Base-by-base conservation (phyloP, 2,329 filamentous ascomycete species). In the Pyrenochaeta sp. region DNA sequence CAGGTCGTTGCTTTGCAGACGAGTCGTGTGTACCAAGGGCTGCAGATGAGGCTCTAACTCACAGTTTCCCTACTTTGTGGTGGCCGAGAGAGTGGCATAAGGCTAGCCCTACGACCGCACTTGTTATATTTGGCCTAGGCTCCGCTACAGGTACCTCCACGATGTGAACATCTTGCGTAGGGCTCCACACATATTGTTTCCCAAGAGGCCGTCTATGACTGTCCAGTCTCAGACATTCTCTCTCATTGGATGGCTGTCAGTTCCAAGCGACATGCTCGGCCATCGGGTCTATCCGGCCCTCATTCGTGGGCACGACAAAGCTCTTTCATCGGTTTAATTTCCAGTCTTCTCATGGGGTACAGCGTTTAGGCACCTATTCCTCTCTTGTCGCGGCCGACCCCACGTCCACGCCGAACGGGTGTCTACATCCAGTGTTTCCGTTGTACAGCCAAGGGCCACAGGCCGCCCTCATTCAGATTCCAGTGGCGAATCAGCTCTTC, bases 401-500 rank as follows among this genome's bases (percentile, higher is more conserved):
- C 52, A 55, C 58, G 49, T 50, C 15, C 25, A 42, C 37, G 42
- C 25, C 30, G 36, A 43, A 37, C 24, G 50, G 51, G 43, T 32
- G n/a, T 57, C 43, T 42, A 19, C 45, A 24, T 58, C 32, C 37
- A 24, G 43, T 42, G 34, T 37, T 44, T 48, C 22, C 43, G 52
- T 54, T 45, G 54, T 55, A 30, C 37, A 63, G 59, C 66, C 65
- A 68, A 68, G 61, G 40, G 47, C 42, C 19, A 59, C 50, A 58
- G 45, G 56, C 56, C 58, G 47, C 57, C 42, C 56, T 47, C 54
- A 59, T 52, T 24, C 54, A 44, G 46, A 52, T 48, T 42, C 48
- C 37, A 44, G 53, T 52, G 56, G 55, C 67, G 65, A 72, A 69
- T 73, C 61, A 69, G 49, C 58, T 40, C 48, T 44, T 37, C 47